Evolutionary conservation across 148 eudicot species (phyloP).

Genomic region (Spergularia marina): DNA sequence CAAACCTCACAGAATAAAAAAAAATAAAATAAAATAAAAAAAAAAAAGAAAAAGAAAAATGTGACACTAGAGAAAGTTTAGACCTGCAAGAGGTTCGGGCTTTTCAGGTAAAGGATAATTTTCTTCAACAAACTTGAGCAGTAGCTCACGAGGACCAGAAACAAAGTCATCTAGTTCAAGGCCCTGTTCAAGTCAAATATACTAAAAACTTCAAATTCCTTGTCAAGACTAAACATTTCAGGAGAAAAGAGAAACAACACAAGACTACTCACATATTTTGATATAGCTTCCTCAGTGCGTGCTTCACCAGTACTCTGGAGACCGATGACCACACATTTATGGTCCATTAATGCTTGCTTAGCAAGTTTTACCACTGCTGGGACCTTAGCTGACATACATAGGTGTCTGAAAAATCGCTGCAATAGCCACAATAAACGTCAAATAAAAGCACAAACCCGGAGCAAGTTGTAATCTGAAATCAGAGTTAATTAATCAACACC

Average conservation of each 20-base stretch:
- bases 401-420: constrained; percentile 94
- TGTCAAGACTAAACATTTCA: neutral
- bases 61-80: constrained; percentile 4
- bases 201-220: too few relatives aligned
- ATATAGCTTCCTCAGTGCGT: constrained; percentile 93
- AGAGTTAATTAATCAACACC: neutral
- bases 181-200: constrained; percentile 43
- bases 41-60: constrained; percentile 8
- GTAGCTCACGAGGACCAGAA: constrained; percentile 96
- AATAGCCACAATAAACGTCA: constrained; percentile 28
- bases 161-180: constrained; percentile 92
- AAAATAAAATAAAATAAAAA: too few relatives aligned
- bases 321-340: constrained; percentile 87
- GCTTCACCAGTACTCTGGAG: constrained; percentile 99
- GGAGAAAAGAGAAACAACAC: constrained; percentile 3
- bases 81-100: constrained; percentile 84
- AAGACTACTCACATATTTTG: constrained; percentile 70
- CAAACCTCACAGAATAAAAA: neutral
- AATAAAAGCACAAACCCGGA: constrained; percentile 16
- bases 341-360: constrained; percentile 64
- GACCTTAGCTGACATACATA: constrained; percentile 99
- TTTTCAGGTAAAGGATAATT: constrained; percentile 92
- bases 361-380: constrained; percentile 76
- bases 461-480: neutral
- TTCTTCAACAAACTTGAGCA: constrained; percentile 95